Conservation (phyloP, 148 eudicot genomes). For the Amaranthus cruentus region DNA sequence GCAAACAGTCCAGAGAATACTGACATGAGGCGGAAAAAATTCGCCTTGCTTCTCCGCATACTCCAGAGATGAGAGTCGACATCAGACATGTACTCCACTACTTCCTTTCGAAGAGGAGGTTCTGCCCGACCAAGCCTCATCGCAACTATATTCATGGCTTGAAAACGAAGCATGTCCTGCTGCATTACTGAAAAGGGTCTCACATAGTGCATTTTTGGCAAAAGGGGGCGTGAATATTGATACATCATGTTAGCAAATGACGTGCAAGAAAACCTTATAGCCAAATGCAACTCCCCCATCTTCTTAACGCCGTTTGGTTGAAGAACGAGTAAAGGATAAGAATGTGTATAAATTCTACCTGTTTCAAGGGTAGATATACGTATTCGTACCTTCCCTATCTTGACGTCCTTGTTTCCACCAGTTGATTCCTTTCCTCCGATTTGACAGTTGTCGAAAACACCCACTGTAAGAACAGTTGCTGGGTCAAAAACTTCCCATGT, state of each 20-base stretch:
- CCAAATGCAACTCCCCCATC: conserved; percentile 93
- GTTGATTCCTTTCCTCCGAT: conserved; percentile 64
- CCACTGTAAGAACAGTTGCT: conserved; percentile 83
- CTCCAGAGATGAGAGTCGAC: conserved; percentile 96
- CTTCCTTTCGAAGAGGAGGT: conserved; percentile 83
- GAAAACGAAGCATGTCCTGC: conserved; percentile 90
- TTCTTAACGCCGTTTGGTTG: conserved; percentile 89
- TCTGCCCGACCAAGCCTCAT: conserved; percentile 84
- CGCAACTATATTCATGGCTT: conserved; percentile 84
- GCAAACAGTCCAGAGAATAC: conserved; percentile 79
- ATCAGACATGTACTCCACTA: conserved; percentile 94
- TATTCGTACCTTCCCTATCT: conserved; percentile 84
- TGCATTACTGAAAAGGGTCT: conserved; percentile 82
- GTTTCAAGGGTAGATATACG: conserved; percentile 93
- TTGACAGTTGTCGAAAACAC: conserved; percentile 89
- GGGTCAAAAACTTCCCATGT: conserved; percentile 99
- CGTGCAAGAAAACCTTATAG: conserved; percentile 79
- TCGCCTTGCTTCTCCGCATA: conserved; percentile 93
- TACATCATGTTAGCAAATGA: conserved; percentile 86
- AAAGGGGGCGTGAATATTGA: conserved; percentile 65
- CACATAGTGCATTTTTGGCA: conserved; percentile 93
- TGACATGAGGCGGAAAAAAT: conserved; percentile 80
- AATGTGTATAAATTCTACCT: conserved; percentile 83
- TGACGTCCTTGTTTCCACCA: conserved; percentile 60
- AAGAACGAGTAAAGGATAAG: conserved; percentile 78